Percentiles rank a stretch among this genome's conserved stretches.
Conservation (phyloP, 305 asterid species). For the Solanum aculeatissimum region DNA sequence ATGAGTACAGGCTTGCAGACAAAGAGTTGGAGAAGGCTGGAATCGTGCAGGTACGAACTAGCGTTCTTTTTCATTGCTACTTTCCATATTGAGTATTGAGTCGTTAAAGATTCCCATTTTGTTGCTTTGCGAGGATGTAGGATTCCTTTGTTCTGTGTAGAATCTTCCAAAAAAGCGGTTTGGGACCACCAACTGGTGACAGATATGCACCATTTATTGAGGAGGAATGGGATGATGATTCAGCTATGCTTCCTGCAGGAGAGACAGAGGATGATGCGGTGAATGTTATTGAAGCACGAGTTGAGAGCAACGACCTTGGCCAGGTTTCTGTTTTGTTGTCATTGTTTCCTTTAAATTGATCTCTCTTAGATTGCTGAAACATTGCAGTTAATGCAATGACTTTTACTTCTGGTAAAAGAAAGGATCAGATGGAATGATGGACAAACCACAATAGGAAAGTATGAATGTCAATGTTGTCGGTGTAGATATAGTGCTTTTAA, state of each 20-base stretch:
- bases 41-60: slow-evolving; percentile 36
- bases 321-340: slow-evolving; percentile 22
- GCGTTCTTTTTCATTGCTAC: background rate
- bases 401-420: background rate
- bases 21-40: slow-evolving; percentile 44
- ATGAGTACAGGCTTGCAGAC: slow-evolving; percentile 57
- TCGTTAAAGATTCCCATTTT: slow-evolving; percentile 4
- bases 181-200: slow-evolving; percentile 65
- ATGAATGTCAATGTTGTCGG: background rate
- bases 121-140: slow-evolving; percentile 28
- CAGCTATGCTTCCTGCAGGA: slow-evolving; percentile 39
- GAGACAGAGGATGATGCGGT: slow-evolving; percentile 31
- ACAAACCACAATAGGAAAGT: background rate
- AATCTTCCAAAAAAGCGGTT: slow-evolving; percentile 61
- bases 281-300: slow-evolving; percentile 17
- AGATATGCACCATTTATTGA: slow-evolving; percentile 67
- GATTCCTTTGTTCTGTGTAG: slow-evolving; percentile 75
- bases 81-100: background rate
- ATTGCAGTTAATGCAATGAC: background rate
- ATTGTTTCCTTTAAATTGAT: background rate
- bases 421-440: background rate
- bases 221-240: slow-evolving; percentile 66
- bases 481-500: background rate
- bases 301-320: slow-evolving; percentile 18
- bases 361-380: background rate